Conservation (phyloP, 257 asterid genomes). For the Echium plantagineum region DNA sequence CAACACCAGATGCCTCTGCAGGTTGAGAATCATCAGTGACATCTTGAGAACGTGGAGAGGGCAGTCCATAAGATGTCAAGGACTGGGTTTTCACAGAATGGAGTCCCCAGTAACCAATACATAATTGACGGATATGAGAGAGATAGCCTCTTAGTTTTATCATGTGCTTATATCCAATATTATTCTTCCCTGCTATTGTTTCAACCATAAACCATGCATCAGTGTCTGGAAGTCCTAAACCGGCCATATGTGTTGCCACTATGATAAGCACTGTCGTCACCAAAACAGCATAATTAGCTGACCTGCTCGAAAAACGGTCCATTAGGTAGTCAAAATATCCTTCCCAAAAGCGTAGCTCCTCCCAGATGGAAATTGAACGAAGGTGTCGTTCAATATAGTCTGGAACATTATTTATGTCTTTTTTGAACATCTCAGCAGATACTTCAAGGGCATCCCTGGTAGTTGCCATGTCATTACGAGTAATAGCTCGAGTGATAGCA, state of each 20-base stretch:
- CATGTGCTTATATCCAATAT: constrained; percentile 83
- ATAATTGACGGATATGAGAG: constrained; percentile 74
- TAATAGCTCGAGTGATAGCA: constrained; percentile 69
- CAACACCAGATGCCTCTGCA: constrained; percentile 78
- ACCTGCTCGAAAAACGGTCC: constrained; percentile 86
- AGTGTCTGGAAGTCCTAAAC: constrained; percentile 81
- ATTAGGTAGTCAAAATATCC: constrained; percentile 74
- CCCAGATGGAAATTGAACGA: constrained; percentile 88
- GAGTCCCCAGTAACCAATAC: constrained; percentile 82
- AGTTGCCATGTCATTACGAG: constrained; percentile 96
- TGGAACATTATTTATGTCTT: constrained; percentile 64
- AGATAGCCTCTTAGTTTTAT: constrained; percentile 75
- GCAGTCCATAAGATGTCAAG: constrained; percentile 50
- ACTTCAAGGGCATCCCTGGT: constrained; percentile 96
- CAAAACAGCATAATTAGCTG: constrained; percentile 84
- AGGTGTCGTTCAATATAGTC: constrained; percentile 89
- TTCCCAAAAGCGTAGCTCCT: constrained; percentile 96
- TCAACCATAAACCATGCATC: constrained; percentile 93
- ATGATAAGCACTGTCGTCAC: constrained; percentile 82
- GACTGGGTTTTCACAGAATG: constrained; percentile 62
- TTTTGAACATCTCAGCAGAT: constrained; percentile 89
- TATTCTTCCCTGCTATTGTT: constrained; percentile 90
- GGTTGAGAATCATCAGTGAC: constrained; percentile 46
- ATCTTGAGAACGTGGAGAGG: constrained; percentile 86
- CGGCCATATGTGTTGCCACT: constrained; percentile 91